Evolutionary conservation across 768 basidiomycete species (phyloP).

Genomic region (Ephemerocybe angulata): DNA sequence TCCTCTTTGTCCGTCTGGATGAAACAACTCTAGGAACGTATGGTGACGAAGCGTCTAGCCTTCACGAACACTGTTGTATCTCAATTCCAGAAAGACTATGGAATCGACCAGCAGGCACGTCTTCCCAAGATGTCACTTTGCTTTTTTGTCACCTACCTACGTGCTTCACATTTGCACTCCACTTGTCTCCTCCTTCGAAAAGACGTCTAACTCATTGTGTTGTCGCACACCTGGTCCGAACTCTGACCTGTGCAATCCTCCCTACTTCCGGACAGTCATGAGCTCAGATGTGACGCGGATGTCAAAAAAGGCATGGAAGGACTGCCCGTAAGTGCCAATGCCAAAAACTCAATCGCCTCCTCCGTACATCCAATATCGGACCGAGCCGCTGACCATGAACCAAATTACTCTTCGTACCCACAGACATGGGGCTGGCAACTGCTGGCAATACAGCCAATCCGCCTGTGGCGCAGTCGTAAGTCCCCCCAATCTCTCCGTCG

Average conservation of each 20-base stretch:
- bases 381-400: background rate
- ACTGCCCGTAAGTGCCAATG: conserved; percentile 51
- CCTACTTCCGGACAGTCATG: conserved; percentile 43
- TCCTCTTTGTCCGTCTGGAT: no score
- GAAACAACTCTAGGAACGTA: conserved; percentile 55
- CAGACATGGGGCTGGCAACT: conserved; percentile 78
- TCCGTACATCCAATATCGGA: background rate
- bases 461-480: conserved; percentile 38
- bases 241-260: conserved; percentile 27
- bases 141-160: no score
- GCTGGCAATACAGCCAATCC: conserved; percentile 88
- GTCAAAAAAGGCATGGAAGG: conserved; percentile 71
- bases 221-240: background rate
- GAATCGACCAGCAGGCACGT: conserved; percentile 28
- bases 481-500: no score
- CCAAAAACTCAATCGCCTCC: background rate
- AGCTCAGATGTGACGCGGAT: conserved; percentile 47
- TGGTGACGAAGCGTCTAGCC: conserved; percentile 76
- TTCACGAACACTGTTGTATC: conserved; percentile 68
- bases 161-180: no score
- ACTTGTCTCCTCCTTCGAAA: no score
- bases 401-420: background rate
- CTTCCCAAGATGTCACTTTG: no score
- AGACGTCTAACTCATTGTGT: no score
- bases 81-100: conserved; percentile 65